Base-by-base conservation (phyloP, 2,329 filamentous ascomycete genomes). In the Paracoccidioides lutzii region DNA sequence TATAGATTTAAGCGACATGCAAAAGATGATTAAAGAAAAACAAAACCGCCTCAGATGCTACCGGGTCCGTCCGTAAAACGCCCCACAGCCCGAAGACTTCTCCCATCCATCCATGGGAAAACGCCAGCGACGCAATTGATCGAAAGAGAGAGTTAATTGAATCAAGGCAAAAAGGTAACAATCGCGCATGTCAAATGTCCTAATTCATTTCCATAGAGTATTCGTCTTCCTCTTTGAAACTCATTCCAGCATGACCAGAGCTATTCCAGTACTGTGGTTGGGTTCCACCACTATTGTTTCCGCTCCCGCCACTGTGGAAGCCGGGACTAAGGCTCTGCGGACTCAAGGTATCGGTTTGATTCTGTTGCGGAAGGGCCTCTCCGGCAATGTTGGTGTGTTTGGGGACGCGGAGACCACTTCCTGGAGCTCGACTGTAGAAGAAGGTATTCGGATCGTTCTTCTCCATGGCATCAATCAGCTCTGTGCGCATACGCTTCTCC, bases 191-290 rank as follows among this genome's bases (percentile, higher is more conserved):
- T 15, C 35, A 30, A 22, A 12, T 15, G 51, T 38, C 48, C 59
- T 63, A 71, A 53, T 67, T 72, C 68, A 76, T 72, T 59, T 93
- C 88, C 87, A 95, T 94, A 66, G 82, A 83, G 66, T 87, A 95
- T 73, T 95, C 90, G 63, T 96, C 90, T 72, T 96, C 90, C 69
- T 95, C 90, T 71, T 95, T 95, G 74, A 96, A 88, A 68, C 85
- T 84, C 66, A 88, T 76, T 30, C 77, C 78, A 46, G 83, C 80
- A 57, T 75, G 73, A 15, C 73, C 73, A 30, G 71, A 72, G 58
- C 65, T 73, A 65, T 69, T 75, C 77, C 76, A 81, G 67, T 75
- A 79, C 59, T 79, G 76, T 51, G 77, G 73, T 60, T 80, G 77
- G 6, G 68, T 66, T 45, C 65, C 69, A 33, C 69, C 72, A 56